These are phyloP conservation scores for Trichoderma sp. DNA, from an alignment of 2,329 filamentous ascomycete genomes.

Conservation along the genomic window DNA sequence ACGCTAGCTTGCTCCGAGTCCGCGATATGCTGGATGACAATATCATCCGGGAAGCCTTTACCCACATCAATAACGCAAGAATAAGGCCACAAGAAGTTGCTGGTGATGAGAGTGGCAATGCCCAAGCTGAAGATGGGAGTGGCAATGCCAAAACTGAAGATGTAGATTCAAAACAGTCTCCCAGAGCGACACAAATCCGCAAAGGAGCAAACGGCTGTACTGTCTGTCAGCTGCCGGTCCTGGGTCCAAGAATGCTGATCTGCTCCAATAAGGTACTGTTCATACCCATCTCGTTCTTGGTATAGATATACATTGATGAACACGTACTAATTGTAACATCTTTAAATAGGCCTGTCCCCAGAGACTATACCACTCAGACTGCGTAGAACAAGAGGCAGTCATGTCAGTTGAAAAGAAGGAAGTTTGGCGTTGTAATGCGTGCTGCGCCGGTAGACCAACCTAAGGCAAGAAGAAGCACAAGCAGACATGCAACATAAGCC, in stretches of 20 bases:
- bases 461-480: not conserved
- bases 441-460: not conserved
- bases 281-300: not conserved
- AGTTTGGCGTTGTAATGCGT: constrained; percentile 48
- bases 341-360: constrained; percentile 43
- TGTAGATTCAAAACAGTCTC: constrained; percentile 31
- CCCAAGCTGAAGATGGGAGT: constrained; percentile 19
- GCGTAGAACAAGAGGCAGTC: constrained; percentile 41
- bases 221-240: constrained; percentile 50
- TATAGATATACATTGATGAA: not conserved
- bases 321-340: not conserved
- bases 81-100: constrained; percentile 27
- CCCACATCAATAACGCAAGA: constrained; percentile 46
- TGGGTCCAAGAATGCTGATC: constrained; percentile 49
- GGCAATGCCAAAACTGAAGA: constrained; percentile 22
- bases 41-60: constrained; percentile 45
- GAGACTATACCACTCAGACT: constrained; percentile 52
- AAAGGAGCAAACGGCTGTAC: constrained; percentile 49
- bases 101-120: constrained; percentile 21
- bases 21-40: constrained; percentile 49
- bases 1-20: constrained; percentile 52
- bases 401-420: constrained; percentile 37
- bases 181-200: constrained; percentile 40
- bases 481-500: not conserved
- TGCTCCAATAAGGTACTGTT: constrained; percentile 52